Evolutionary conservation across 345 rosid genomes (phyloP), one percentile per base, ranked within the genome.

Genomic region (Gossypium herbaceum): DNA sequence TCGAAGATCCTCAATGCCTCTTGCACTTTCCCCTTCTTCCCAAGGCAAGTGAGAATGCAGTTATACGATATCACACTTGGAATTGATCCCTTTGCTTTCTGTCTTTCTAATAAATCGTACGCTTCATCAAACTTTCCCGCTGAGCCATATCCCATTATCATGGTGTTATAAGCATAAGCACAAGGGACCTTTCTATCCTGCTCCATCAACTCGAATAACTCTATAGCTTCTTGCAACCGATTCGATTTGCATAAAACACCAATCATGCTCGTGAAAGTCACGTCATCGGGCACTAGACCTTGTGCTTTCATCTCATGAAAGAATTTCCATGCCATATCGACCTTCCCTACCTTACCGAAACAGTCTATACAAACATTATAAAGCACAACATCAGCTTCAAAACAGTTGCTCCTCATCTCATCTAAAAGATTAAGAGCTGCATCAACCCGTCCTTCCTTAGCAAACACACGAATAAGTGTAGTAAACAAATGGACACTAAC

Each of bases 291-390:
- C 71, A 83, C 68, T 74, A 95, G 60, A 61, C 92, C 93, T 58
- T 76, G 83, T 15, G 83, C 83, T 81, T 88, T 88, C 82, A 91
- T 89, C 87, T 95, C 99, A 76, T 90, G 94, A 80, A 92, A 95
- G 85, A 95, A 93, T 61, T 93, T 93, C 99, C 99, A 93, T 12
- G 97, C 99, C 93, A 93, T 90, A 78, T 95, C 97, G 64, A 90
- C 90, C 44, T 90, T 93, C 5, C 98, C 98, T 47, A 75, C 93
- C 91, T 91, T 90, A 77, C 98, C 99, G 17, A 95, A 95, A 79
- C 94, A 85, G 75, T 95, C 98, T 68, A 95, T 91, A 84, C 98
- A 95, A 19, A 95, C 98, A 75, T 95, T 95, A 74, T 93, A 95
- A 76, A 95, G 94, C 73, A 93, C 97, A 77, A 89, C 81, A 71